These are phyloP conservation scores for Skeletonema grethae DNA, from an alignment of 108 stramenopile species.

Conservation along the genomic window DNA sequence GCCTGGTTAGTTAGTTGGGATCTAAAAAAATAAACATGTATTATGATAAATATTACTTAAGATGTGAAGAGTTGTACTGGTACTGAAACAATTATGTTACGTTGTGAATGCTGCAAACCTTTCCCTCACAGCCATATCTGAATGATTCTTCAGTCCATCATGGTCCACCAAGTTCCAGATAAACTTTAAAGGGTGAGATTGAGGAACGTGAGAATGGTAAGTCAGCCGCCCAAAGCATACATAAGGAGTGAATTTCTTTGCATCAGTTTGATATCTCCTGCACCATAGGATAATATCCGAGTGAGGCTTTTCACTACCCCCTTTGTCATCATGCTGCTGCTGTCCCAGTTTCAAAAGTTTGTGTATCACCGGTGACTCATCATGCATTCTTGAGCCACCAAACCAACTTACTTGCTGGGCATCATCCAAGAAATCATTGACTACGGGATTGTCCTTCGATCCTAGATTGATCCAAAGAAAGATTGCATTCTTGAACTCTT, in stretches of 20 bases:
- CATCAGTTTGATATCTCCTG: slow-evolving; percentile 49
- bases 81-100: not conserved
- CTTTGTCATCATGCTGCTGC: slow-evolving; percentile 11
- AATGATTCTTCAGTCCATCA: slow-evolving; percentile 38
- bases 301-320: not conserved
- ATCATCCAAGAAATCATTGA: slow-evolving; percentile 66
- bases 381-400: slow-evolving; percentile 75
- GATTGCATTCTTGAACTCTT: slow-evolving; percentile 70
- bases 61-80: not conserved
- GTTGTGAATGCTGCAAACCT: slow-evolving; percentile 7
- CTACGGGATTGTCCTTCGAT: slow-evolving; percentile 26
- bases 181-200: slow-evolving; percentile 67
- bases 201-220: slow-evolving; percentile 59
- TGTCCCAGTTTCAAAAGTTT: slow-evolving; percentile 57
- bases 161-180: slow-evolving; percentile 76
- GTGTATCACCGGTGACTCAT: slow-evolving; percentile 64
- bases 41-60: too few species aligned
- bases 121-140: slow-evolving; percentile 9
- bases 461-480: slow-evolving; percentile 79
- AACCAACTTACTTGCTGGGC: slow-evolving; percentile 72
- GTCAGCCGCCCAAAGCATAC: slow-evolving; percentile 40
- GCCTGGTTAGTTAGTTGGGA: too few species aligned
- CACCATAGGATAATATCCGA: slow-evolving; percentile 73
- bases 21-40: too few species aligned
- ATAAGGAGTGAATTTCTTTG: slow-evolving; percentile 47